These are phyloP conservation scores for Rhizophagus clarus DNA, from an alignment of 192 early-diverging fungal genomes.

Conservation along the genomic window DNA sequence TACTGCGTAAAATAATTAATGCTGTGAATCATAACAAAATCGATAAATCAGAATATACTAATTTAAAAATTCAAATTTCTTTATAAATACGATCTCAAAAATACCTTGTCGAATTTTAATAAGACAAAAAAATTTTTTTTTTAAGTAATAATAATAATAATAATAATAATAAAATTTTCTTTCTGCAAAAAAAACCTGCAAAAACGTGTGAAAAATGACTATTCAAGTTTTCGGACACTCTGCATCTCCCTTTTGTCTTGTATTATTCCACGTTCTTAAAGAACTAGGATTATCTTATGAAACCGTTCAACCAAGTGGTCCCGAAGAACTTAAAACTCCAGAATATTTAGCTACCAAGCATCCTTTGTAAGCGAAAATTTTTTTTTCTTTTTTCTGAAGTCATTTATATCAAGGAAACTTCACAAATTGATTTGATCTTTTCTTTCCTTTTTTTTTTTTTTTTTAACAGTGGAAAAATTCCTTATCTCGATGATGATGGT, in stretches of 20 bases:
- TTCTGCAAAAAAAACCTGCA: no score
- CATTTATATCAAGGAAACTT: no score
- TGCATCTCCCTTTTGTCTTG: conserved; percentile 34
- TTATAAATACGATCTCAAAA: no score
- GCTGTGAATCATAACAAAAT: no score
- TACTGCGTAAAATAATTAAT: no score
- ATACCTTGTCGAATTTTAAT: background rate
- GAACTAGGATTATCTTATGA: conserved; percentile 42
- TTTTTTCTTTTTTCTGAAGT: no score
- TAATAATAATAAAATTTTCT: no score
- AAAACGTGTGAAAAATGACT: no score
- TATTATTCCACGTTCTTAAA: conserved; percentile 32
- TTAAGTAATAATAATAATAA: no score
- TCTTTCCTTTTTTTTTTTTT: background rate
- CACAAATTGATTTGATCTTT: background rate
- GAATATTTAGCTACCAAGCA: conserved; percentile 36
- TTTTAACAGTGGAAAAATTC: conserved; percentile 37
- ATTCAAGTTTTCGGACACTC: conserved; percentile 34
- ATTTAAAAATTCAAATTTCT: no score
- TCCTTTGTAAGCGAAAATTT: conserved; percentile 35
- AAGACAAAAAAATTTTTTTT: no score
- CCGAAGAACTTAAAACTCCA: conserved; percentile 35
- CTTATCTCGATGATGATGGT: conserved; percentile 43
- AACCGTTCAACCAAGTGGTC: background rate
- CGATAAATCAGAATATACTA: no score